phyloP scores from a whole-genome alignment of 1,284 basidiomycete species.

The Moniliophthora roreri region DNA sequence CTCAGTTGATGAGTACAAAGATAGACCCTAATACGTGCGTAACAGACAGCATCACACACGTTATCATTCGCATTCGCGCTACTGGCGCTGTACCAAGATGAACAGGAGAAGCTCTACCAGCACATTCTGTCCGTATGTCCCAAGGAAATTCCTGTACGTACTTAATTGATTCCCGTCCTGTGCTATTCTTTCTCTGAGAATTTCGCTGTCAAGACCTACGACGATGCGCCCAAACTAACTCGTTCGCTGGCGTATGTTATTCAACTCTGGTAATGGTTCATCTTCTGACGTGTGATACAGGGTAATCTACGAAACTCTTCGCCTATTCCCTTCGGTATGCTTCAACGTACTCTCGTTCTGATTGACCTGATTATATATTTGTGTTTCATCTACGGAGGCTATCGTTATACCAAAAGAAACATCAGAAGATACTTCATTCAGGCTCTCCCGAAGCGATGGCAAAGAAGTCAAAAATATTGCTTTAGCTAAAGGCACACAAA shows the following conservation, averaged over 20 bases:
- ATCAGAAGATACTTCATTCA: conserved; percentile 42
- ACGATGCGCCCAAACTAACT: conserved; percentile 46
- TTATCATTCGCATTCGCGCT: conserved; percentile 56
- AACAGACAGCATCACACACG: conserved; percentile 53
- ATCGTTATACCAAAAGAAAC: conserved; percentile 46
- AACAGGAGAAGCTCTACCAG: conserved; percentile 59
- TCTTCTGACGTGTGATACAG: conserved; percentile 26
- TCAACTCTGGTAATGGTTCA: neutral
- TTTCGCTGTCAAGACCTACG: conserved; percentile 38
- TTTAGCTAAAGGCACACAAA: conserved; percentile 41
- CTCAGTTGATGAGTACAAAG: neutral
- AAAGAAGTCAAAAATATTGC: conserved; percentile 33
- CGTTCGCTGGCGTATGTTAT: conserved; percentile 41
- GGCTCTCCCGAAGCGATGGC: conserved; percentile 31
- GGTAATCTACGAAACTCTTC: conserved; percentile 57
- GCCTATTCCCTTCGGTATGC: conserved; percentile 58
- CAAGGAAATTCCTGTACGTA: conserved; percentile 41
- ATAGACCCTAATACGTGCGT: neutral
- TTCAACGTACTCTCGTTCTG: too few relatives aligned
- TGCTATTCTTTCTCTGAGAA: neutral
- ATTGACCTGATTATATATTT: too few relatives aligned
- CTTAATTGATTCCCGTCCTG: neutral
- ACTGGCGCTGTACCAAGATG: conserved; percentile 50
- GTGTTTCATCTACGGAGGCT: too few relatives aligned
- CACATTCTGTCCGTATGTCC: conserved; percentile 46